phyloP scores from a whole-genome alignment of 2,329 filamentous ascomycete species.

The Dothistroma pini region DNA sequence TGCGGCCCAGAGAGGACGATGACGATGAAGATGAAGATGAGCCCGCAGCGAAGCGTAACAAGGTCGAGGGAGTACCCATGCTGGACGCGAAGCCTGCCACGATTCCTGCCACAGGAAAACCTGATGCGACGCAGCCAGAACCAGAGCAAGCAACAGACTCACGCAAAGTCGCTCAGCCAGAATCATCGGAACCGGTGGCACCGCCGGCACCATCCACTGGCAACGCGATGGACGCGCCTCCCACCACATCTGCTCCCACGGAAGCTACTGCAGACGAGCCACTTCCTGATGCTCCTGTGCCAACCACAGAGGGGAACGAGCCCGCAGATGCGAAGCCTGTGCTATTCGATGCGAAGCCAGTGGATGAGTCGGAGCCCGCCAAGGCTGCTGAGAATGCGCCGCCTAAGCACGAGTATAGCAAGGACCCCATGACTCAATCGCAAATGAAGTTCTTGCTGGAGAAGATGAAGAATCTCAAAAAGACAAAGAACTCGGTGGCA shows the following conservation, averaged over 20 bases:
- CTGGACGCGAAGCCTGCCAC: slow-evolving; percentile 5
- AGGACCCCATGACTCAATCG: slow-evolving; percentile 52
- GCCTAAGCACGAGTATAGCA: slow-evolving; percentile 33
- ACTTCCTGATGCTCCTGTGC: background rate
- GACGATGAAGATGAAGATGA: slow-evolving; percentile 47
- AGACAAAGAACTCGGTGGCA: slow-evolving; percentile 72
- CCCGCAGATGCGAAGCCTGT: slow-evolving; percentile 1
- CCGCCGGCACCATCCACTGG: background rate
- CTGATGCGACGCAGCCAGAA: background rate
- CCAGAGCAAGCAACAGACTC: background rate
- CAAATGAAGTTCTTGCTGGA: slow-evolving; percentile 62
- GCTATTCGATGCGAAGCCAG: slow-evolving; percentile 9
- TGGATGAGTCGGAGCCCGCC: slow-evolving; percentile 5
- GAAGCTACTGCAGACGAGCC: background rate
- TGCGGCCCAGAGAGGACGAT: slow-evolving; percentile 71
- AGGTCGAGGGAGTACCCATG: slow-evolving; percentile 52
- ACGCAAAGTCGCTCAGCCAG: background rate
- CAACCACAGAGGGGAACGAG: background rate
- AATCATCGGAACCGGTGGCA: background rate
- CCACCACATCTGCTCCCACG: background rate
- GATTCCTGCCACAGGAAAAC: background rate
- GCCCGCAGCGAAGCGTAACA: slow-evolving; percentile 75
- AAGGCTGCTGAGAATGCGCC: slow-evolving; percentile 13
- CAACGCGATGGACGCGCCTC: background rate
- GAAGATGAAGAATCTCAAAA: slow-evolving; percentile 72